Evolutionary conservation across 768 basidiomycete species (phyloP).

Genomic region (Suillus luteus): DNA sequence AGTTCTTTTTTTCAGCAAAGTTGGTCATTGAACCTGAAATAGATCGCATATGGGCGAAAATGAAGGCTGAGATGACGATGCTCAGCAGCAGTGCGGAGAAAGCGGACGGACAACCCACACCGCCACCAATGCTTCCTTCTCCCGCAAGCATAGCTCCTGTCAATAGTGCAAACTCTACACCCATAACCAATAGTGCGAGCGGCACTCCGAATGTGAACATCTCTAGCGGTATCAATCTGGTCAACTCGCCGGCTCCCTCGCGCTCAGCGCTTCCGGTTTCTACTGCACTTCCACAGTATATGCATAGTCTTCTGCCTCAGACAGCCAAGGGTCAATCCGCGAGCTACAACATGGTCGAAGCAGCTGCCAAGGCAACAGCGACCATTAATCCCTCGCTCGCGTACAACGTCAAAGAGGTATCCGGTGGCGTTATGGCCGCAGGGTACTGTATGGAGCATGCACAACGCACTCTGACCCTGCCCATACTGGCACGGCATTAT

Average conservation of each 20-base stretch:
- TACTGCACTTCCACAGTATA: conserved; percentile 44
- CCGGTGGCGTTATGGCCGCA: conserved; percentile 44
- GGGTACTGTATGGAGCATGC: conserved; percentile 46
- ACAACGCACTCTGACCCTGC: conserved; percentile 60
- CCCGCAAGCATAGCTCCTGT: conserved; percentile 68
- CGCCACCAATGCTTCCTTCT: conserved; percentile 73
- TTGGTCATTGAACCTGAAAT: conserved; percentile 35
- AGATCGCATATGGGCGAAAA: conserved; percentile 36
- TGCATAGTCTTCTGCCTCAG: conserved; percentile 32
- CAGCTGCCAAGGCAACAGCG: conserved; percentile 33
- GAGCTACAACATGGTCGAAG: conserved; percentile 30
- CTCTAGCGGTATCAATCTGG: conserved; percentile 24
- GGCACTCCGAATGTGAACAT: conserved; percentile 51
- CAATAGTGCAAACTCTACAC: conserved; percentile 78
- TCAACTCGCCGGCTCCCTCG: conserved; percentile 24
- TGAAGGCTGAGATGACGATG: conserved; percentile 34
- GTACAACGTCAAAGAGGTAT: conserved; percentile 31
- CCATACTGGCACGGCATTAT: conserved; percentile 68
- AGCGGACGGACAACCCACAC: conserved; percentile 46
- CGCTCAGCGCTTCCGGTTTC: conserved; percentile 31
- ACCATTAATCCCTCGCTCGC: conserved; percentile 31
- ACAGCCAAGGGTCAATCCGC: conserved; percentile 32
- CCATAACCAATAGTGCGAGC: conserved; percentile 56
- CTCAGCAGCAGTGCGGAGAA: conserved; percentile 38
- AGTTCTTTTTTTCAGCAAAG: conserved; percentile 43